Conservation (phyloP, 495 filamentous ascomycete species). For the Neurospora sp. region DNA sequence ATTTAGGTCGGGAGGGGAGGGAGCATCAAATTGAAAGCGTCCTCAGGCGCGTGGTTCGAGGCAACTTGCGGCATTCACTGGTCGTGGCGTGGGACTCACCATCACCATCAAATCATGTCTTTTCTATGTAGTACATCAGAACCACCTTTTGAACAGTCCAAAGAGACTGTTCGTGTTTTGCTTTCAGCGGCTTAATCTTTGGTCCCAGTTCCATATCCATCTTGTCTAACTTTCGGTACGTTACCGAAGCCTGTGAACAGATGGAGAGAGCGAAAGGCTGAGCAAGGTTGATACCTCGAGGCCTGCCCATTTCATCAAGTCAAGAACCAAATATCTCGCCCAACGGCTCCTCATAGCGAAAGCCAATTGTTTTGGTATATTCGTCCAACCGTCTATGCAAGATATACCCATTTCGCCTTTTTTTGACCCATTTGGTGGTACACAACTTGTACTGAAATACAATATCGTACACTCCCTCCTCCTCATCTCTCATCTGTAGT, state of each 20-base stretch:
- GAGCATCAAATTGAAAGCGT: not conserved
- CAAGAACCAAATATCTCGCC: not conserved
- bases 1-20: not conserved
- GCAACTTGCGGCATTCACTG: too few relatives aligned
- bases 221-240: not conserved
- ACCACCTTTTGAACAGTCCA: not conserved
- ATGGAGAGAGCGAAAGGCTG: not conserved
- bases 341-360: not conserved
- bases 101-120: not conserved
- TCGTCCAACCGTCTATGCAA: not conserved
- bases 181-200: not conserved
- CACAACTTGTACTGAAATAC: not conserved
- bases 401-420: not conserved
- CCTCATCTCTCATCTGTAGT: not conserved
- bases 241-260: not conserved
- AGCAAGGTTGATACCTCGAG: not conserved
- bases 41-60: not conserved
- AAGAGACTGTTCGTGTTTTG: not conserved
- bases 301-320: not conserved
- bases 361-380: not conserved
- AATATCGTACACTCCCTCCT: not conserved
- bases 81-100: too few relatives aligned
- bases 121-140: not conserved
- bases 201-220: not conserved
- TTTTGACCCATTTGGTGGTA: not conserved